Evolutionary conservation across 2,329 filamentous ascomycete genomes (phyloP), one percentile per base, ranked within the genome.

Genomic region (Neodidymelliopsis sp.): DNA sequence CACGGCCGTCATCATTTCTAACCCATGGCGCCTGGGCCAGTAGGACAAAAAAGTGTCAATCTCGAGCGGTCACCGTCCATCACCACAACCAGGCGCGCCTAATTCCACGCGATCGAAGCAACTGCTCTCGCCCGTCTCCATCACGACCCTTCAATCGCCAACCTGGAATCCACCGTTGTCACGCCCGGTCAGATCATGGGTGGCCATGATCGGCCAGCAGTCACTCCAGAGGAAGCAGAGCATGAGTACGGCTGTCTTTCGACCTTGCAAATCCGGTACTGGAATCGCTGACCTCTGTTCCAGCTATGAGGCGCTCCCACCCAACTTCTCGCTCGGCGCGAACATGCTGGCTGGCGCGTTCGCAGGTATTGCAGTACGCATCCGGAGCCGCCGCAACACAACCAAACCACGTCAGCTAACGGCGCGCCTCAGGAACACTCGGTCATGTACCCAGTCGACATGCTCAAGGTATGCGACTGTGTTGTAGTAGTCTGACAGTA

Each of bases 281-380:
- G 22, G 25, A 34, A 24, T 57, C 41, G 54, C 67, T 72, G 49
- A 72, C 57, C 31, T 40, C 11, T 16, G 25, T 25, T 36, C 56
- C 59, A 87, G 85, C 77, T 97, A 97, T 83, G 93, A 97, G 83
- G 87, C 88, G 59, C 84, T 99, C 49, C 92, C 93, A 57, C 89
- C 92, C 60, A 96, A 96, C 77, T 96, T 96, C 80, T 94, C 91
- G 65, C 82, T 97, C 69, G 78, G 88, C 59, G 91, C 94, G 73
- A 99, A 97, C 76, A 97, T 97, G 91, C 80, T 87, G 57, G 94
- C 94, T 46, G 94, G 94, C 73, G 94, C 94, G 62, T 97, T 97
- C 77, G 94, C 94, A 51, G 94, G 94, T 64, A 95, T 97, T 77
- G 91, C 92, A 67, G 91, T 95, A 86, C 65, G 87, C 67, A 44